These are phyloP conservation scores for Scutellaria minor DNA, from an alignment of 257 asterid genomes.

Conservation along the genomic window DNA sequence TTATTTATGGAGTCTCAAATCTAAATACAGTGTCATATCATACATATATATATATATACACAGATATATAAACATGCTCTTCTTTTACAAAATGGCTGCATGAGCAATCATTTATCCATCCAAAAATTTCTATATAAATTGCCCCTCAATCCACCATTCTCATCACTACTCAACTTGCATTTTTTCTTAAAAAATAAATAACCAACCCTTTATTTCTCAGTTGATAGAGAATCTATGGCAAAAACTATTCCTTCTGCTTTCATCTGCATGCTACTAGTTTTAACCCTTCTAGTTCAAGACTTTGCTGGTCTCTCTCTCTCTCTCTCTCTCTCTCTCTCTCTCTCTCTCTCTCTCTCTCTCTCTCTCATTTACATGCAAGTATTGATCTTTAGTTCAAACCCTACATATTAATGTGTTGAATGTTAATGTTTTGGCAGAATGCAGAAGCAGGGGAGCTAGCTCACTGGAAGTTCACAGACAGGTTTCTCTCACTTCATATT, in stretches of 20 bases:
- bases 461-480: slow-evolving; percentile 35
- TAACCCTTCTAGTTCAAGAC: slow-evolving; percentile 35
- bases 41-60: background rate
- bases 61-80: background rate
- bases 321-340: slow-evolving; percentile 23
- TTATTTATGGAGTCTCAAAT: slow-evolving; percentile 1
- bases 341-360: slow-evolving; percentile 22
- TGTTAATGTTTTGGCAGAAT: slow-evolving; percentile 38
- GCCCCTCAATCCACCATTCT: background rate
- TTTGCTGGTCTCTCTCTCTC: slow-evolving; percentile 44
- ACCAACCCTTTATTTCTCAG: too few relatives aligned
- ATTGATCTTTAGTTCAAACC: background rate
- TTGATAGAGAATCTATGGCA: slow-evolving; percentile 25
- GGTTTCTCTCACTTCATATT: slow-evolving; percentile 28
- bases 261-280: slow-evolving; percentile 42
- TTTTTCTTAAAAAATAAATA: background rate
- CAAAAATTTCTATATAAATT: slow-evolving; percentile 23
- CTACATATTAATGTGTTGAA: background rate
- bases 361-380: background rate
- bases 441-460: slow-evolving; percentile 47
- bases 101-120: slow-evolving; percentile 37
- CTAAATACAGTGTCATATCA: slow-evolving; percentile 38
- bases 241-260: slow-evolving; percentile 27
- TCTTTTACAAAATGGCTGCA: slow-evolving; percentile 40
- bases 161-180: slow-evolving; percentile 9